Base-by-base conservation (phyloP, 108 stramenopile species). In the Seminavis robusta region DNA sequence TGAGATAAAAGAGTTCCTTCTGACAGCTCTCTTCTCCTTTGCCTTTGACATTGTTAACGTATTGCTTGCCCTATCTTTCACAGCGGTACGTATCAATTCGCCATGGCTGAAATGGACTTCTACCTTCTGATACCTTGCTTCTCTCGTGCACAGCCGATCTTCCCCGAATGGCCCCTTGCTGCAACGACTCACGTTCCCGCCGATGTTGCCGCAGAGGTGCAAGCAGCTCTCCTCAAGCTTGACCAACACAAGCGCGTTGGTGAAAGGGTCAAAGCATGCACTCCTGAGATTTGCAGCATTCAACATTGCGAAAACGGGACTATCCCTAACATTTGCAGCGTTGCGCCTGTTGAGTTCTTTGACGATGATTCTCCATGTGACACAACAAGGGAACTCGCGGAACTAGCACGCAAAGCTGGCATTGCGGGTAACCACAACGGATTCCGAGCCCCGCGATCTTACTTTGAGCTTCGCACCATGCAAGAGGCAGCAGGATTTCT, bases 101-200 rank as follows among this genome's bases (percentile, higher is more conserved):
- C n/a, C n/a, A n/a, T n/a, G n/a, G n/a, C n/a, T n/a, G n/a, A n/a
- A n/a, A n/a, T n/a, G n/a, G n/a, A n/a, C n/a, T n/a, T n/a, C n/a
- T n/a, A n/a, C n/a, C n/a, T n/a, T n/a, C n/a, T n/a, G n/a, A n/a
- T n/a, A n/a, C n/a, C n/a, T n/a, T n/a, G n/a, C n/a, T n/a, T n/a
- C n/a, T n/a, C n/a, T n/a, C n/a, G n/a, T n/a, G n/a, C n/a, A n/a
- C n/a, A n/a, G n/a, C n/a, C n/a, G 7, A 11, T 67, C 5, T 48
- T 47, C 21, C 49, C 66, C 13, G 66, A 67, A 29, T 67, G 66
- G 66, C 27, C 24, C 4, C 25, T 42, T 19, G 42, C 21, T 28
- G 47, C 47, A 23, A 44, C n/a, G 43, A 44, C 11, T 44, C 6
- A 7, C 6, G 43, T 44, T 7, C 17, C n/a, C n/a, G 6, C 17